Base-by-base conservation (phyloP, 805 yeast species). In the Teunomyces aglyptinius region DNA sequence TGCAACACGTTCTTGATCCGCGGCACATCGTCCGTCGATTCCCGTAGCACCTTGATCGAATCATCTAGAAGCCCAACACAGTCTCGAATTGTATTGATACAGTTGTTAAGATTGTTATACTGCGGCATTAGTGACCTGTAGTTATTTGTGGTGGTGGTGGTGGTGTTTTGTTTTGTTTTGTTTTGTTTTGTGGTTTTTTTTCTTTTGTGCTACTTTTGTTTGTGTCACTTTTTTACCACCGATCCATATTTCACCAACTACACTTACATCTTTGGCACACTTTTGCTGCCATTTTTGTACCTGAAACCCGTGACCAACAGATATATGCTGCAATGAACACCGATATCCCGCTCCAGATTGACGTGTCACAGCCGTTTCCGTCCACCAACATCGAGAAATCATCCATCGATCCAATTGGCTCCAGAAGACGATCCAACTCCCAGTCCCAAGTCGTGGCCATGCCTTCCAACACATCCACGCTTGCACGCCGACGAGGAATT, bases 1-100 rank as follows among this genome's bases (percentile, higher is more conserved):
- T 63, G 54, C n/a, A 80, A 61, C 5, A 78, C 70, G 18, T 57
- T 59, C 32, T 62, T 64, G 31, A 76, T 57, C 6, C 78, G 52
- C 1, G 68, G 56, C 13, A 71, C 66, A 49, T 78, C 80, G 8
- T 62, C 59, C 3, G 74, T 67, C 3, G 70, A 59, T 3, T 63
- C 53, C 44, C 63, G 73, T 5, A 77, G 56, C 5, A 64, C 52
- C 12, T 54, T 47, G 45, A 71, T 51, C 5, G 77, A 63, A 38
- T 62, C 59, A 13, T 57, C 58, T 1, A 76, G 58, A 3, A 73
- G 57, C 3, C 57, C 57, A 0, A 63, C 68, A 1, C 76, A 68
- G 8, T 65, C 64, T 18, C 59, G 53, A 2, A 74, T 57, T 1
- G 73, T 64, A 1, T 57, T 49, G 3, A 68, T 59, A 40, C 73